These are phyloP conservation scores for Calonectria hawksworthii DNA, from an alignment of 2,329 filamentous ascomycete species.

Conservation along the genomic window DNA sequence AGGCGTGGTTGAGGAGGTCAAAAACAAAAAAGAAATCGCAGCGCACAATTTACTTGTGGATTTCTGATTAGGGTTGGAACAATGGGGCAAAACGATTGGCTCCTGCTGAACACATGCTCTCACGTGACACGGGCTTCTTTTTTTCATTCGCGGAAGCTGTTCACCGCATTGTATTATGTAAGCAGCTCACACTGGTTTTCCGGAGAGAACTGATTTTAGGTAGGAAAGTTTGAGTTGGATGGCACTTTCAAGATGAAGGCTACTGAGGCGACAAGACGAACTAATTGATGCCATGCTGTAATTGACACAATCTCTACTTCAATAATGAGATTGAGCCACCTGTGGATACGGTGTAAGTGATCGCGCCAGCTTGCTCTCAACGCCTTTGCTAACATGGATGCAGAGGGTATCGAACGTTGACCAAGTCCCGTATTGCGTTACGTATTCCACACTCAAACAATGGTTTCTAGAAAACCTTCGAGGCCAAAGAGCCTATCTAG, in stretches of 20 bases:
- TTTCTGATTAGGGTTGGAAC: constrained; percentile 43
- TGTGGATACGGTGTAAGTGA: neutral
- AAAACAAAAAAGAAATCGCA: constrained; percentile 30
- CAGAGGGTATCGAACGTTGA: neutral
- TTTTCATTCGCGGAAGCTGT: neutral
- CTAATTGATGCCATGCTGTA: too few species aligned
- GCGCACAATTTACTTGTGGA: constrained; percentile 41
- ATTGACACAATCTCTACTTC: neutral
- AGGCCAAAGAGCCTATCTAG: constrained; percentile 59
- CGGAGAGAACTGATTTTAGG: neutral
- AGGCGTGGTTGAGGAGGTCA: constrained; percentile 34
- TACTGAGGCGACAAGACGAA: neutral
- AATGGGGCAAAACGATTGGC: constrained; percentile 26
- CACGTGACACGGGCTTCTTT: constrained; percentile 28
- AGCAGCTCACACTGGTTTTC: neutral
- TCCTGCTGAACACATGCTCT: too few species aligned
- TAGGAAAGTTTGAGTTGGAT: neutral
- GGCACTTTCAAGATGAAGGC: neutral
- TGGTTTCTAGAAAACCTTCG: constrained; percentile 63
- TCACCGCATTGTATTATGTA: constrained; percentile 15
- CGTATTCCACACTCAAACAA: constrained; percentile 40
- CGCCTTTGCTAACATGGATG: neutral
- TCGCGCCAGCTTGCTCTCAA: neutral
- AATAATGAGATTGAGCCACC: neutral
- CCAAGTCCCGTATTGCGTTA: neutral